Evolutionary conservation across 192 early-diverging fungal species (phyloP).

Genomic region (Nowakowskiella sp.): DNA sequence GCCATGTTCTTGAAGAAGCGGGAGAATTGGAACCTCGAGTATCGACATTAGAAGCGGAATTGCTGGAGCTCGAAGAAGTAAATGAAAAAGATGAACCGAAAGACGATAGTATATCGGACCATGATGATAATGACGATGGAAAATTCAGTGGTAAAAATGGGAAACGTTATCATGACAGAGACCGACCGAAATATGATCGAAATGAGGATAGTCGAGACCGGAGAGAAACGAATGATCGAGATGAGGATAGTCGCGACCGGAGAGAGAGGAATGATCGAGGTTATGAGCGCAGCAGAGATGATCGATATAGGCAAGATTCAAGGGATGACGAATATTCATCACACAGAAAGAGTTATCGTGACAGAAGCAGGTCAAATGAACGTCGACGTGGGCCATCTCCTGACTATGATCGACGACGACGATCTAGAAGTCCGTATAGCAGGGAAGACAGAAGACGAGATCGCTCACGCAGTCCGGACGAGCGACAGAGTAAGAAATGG

Average conservation of each 20-base stretch:
- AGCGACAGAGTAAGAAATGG: conserved; percentile 33
- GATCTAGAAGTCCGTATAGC: background rate
- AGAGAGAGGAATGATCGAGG: background rate
- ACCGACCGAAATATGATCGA: background rate
- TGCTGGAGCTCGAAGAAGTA: conserved; percentile 25
- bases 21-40: conserved; percentile 74
- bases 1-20: conserved; percentile 73
- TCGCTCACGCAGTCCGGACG: conserved; percentile 6
- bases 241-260: background rate
- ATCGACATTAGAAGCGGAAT: conserved; percentile 63
- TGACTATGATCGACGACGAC: background rate
- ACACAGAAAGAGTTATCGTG: background rate
- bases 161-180: background rate
- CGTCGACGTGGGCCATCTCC: background rate
- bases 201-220: conserved; percentile 2
- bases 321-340: conserved; percentile 6
- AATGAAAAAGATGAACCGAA: conserved; percentile 5
- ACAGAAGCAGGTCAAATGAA: background rate
- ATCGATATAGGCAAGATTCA: conserved; percentile 1
- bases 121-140: conserved; percentile 11
- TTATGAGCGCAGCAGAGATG: background rate
- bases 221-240: background rate
- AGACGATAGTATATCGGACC: conserved; percentile 1
- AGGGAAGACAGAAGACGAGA: conserved; percentile 1
- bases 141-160: no score